A percentile compares a stretch with the other conserved stretches of the same genome.
Evolutionary conservation across 306 rosid species (phyloP).

Genomic region (Acacia confusa): DNA sequence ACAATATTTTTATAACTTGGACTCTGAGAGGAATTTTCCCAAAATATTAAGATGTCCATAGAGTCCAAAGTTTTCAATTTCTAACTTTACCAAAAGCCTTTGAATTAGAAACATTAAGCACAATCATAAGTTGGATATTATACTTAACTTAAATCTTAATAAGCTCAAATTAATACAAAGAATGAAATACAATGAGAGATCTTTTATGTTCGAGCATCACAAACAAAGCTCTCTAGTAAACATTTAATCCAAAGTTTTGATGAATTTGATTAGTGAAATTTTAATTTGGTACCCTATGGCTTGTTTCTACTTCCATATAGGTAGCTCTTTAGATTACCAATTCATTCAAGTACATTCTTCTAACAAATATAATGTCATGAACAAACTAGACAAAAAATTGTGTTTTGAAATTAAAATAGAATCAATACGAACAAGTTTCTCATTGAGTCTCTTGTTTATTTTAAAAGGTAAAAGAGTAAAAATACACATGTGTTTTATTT

Average conservation of each 20-base stretch:
- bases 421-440: too few species aligned
- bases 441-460: too few species aligned
- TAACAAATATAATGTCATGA: background rate
- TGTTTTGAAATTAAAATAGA: background rate
- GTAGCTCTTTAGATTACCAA: background rate
- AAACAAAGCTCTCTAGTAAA: background rate
- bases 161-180: background rate
- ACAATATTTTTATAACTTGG: too few species aligned
- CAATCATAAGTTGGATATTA: background rate
- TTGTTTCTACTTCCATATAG: background rate
- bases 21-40: too few species aligned
- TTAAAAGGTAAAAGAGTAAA: too few species aligned
- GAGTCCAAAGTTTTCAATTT: background rate
- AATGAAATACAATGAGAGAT: background rate
- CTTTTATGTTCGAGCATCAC: background rate
- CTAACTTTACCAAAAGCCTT: background rate
- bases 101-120: background rate
- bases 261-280: background rate
- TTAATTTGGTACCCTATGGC: background rate
- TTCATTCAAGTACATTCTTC: background rate
- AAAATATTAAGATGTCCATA: background rate
- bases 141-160: background rate
- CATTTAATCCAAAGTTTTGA: background rate
- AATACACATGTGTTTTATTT: too few species aligned
- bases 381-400: background rate